Evolutionary conservation across 768 basidiomycete species (phyloP).

Genomic region (Lactarius vividus): DNA sequence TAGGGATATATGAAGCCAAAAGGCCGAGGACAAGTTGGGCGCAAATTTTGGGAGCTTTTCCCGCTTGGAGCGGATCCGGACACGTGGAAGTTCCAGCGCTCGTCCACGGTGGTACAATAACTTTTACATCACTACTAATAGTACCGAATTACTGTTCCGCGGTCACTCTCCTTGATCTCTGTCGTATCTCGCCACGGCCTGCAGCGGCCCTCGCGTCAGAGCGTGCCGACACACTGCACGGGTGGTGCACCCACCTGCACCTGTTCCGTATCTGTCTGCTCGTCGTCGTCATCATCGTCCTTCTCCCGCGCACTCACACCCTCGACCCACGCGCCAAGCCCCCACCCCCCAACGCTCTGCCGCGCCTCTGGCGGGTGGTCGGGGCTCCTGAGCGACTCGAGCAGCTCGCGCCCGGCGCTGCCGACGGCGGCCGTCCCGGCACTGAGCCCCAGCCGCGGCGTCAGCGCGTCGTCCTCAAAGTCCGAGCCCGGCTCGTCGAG

Average conservation of each 20-base stretch:
- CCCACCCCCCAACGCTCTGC: slow-evolving; percentile 71
- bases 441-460: slow-evolving; percentile 20
- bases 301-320: slow-evolving; percentile 41
- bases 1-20: background rate
- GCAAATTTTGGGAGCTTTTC: too few relatives aligned
- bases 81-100: background rate
- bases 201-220: background rate
- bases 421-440: slow-evolving; percentile 36
- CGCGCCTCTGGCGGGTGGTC: slow-evolving; percentile 29
- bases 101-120: background rate
- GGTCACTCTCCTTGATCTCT: slow-evolving; percentile 15
- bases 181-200: background rate
- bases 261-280: slow-evolving; percentile 64
- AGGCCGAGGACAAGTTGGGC: too few relatives aligned
- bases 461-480: slow-evolving; percentile 24
- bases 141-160: too few relatives aligned
- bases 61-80: too few relatives aligned
- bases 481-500: slow-evolving; percentile 31
- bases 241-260: slow-evolving; percentile 48
- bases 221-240: background rate
- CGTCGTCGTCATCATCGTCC: slow-evolving; percentile 66
- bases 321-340: slow-evolving; percentile 53
- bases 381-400: slow-evolving; percentile 50
- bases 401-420: slow-evolving; percentile 47
- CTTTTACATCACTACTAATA: background rate